A percentile compares a stretch with the other conserved stretches of the same genome.
Evolutionary conservation across 352 stramenopile species (phyloP).

Genomic region (Pythium plurisporium): DNA sequence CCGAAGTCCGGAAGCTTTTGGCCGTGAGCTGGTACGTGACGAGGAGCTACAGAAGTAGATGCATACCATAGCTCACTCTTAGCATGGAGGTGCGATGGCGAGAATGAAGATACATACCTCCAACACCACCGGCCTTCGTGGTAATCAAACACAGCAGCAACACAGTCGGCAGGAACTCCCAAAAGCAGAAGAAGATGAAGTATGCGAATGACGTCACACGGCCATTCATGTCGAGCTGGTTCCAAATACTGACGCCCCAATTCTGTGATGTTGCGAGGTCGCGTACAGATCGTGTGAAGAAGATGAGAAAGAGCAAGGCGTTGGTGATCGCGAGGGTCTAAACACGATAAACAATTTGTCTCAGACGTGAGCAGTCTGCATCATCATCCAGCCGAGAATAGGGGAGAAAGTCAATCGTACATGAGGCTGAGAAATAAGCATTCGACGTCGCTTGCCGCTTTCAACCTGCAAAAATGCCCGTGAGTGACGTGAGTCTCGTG

Average conservation of each 20-base stretch:
- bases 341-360: background rate
- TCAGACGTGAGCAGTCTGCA: no score
- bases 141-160: conserved; percentile 77
- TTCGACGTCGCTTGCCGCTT: conserved; percentile 64
- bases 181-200: conserved; percentile 87
- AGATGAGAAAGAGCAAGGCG: conserved; percentile 74
- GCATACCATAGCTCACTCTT: no score
- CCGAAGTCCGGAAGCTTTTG: conserved; percentile 77
- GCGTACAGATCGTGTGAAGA: conserved; percentile 70
- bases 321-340: conserved; percentile 81
- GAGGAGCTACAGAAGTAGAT: conserved; percentile 50
- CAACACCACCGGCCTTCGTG: conserved; percentile 74
- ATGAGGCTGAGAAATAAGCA: conserved; percentile 71
- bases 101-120: no score
- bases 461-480: conserved; percentile 35
- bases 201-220: conserved; percentile 72
- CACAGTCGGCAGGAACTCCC: conserved; percentile 81
- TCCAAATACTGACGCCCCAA: conserved; percentile 84
- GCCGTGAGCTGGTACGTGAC: conserved; percentile 45
- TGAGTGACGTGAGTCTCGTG: background rate
- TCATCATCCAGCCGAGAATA: no score
- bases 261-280: conserved; percentile 81
- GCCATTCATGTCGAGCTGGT: conserved; percentile 83
- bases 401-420: conserved; percentile 31
- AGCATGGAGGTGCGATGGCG: no score